A percentile compares a stretch with the other conserved stretches of the same genome.
Evolutionary conservation across 2,329 filamentous ascomycete species (phyloP).

Genomic region (Aureobasidium melanogenum): DNA sequence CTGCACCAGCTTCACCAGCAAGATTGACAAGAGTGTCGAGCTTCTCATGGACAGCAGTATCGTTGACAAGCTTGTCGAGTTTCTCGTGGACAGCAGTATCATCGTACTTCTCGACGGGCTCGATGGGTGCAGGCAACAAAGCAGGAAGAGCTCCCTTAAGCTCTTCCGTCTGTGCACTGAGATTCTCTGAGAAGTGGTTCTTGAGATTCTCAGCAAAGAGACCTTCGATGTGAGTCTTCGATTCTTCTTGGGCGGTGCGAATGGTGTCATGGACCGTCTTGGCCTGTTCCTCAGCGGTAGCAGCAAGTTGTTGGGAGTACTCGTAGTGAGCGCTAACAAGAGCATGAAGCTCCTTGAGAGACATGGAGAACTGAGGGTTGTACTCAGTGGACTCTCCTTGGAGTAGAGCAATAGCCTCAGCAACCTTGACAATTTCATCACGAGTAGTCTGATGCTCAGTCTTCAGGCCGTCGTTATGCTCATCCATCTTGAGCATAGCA

Average conservation of each 20-base stretch:
- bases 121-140: conserved; percentile 33
- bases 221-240: conserved; percentile 34
- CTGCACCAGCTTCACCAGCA: conserved; percentile 56
- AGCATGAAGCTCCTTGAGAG: conserved; percentile 74
- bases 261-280: conserved; percentile 36
- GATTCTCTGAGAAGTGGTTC: conserved; percentile 13
- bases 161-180: conserved; percentile 10
- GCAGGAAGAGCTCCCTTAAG: conserved; percentile 24
- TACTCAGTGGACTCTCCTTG: conserved; percentile 73
- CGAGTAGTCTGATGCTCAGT: conserved; percentile 75
- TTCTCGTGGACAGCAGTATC: conserved; percentile 53
- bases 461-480: conserved; percentile 64
- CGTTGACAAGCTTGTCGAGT: conserved; percentile 36
- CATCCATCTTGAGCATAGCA: conserved; percentile 65
- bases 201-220: conserved; percentile 19
- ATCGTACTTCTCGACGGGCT: conserved; percentile 54
- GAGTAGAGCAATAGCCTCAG: conserved; percentile 63
- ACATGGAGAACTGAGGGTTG: conserved; percentile 79
- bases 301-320: conserved; percentile 58
- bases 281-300: conserved; percentile 28
- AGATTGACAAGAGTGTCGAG: conserved; percentile 51
- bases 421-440: conserved; percentile 67
- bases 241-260: conserved; percentile 34
- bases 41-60: conserved; percentile 29
- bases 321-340: conserved; percentile 83